phyloP scores from a whole-genome alignment of 2,329 filamentous ascomycete genomes.

The Helicocarpus griseus region DNA sequence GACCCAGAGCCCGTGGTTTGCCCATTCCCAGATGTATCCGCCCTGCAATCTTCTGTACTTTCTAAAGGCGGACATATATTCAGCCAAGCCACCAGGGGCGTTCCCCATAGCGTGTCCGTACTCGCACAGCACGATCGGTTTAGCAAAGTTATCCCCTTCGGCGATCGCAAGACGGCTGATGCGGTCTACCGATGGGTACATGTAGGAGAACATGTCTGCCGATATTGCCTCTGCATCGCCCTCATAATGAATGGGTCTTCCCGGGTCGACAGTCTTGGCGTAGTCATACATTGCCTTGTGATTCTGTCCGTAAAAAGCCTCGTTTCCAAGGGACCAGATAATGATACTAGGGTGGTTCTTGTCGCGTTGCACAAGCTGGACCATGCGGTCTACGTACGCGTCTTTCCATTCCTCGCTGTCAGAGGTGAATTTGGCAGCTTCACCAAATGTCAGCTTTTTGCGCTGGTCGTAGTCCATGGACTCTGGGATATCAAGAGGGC shows the following conservation, averaged over 20 bases:
- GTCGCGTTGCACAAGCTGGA: slow-evolving; percentile 56
- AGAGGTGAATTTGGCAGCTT: slow-evolving; percentile 20
- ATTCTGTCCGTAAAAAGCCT: slow-evolving; percentile 62
- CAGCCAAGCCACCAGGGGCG: slow-evolving; percentile 58
- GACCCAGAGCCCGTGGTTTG: slow-evolving; percentile 49
- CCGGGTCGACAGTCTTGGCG: slow-evolving; percentile 48
- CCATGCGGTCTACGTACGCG: slow-evolving; percentile 59
- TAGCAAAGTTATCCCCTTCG: slow-evolving; percentile 39
- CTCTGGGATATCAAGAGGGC: slow-evolving; percentile 45
- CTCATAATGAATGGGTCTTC: slow-evolving; percentile 57
- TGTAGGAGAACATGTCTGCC: slow-evolving; percentile 58
- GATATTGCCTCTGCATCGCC: slow-evolving; percentile 50
- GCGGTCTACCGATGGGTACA: slow-evolving; percentile 51
- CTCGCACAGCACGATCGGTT: slow-evolving; percentile 38
- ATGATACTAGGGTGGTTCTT: slow-evolving; percentile 63
- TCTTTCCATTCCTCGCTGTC: slow-evolving; percentile 35
- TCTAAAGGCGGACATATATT: slow-evolving; percentile 57
- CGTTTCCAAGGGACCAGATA: slow-evolving; percentile 65
- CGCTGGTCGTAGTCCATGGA: slow-evolving; percentile 51
- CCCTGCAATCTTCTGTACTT: slow-evolving; percentile 54
- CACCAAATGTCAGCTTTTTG: slow-evolving; percentile 41
- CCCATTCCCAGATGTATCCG: slow-evolving; percentile 60
- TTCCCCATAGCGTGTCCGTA: slow-evolving; percentile 62
- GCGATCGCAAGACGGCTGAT: slow-evolving; percentile 40
- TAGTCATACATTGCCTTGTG: slow-evolving; percentile 59